These are phyloP conservation scores for Aspergillus versicolor DNA, from an alignment of 2,329 filamentous ascomycete genomes.

Conservation along the genomic window DNA sequence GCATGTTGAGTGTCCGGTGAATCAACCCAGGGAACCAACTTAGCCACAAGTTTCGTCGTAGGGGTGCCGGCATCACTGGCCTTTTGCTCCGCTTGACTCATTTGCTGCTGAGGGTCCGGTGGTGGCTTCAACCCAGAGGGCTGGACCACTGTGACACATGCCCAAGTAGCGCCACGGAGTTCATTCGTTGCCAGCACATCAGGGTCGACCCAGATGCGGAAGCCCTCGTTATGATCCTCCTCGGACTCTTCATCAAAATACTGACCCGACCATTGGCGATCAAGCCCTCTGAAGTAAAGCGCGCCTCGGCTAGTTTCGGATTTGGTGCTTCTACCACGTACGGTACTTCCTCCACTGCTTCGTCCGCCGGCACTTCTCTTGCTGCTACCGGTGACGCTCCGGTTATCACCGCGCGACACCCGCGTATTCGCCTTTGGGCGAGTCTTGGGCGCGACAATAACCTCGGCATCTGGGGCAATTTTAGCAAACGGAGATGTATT, in stretches of 20 bases:
- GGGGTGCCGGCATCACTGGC: slow-evolving; percentile 56
- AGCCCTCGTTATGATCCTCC: slow-evolving; percentile 54
- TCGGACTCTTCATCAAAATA: slow-evolving; percentile 73
- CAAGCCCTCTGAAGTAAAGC: slow-evolving; percentile 78
- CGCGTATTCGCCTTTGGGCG: slow-evolving; percentile 65
- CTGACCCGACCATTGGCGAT: slow-evolving; percentile 66
- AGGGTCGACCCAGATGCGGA: slow-evolving; percentile 82
- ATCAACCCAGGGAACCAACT: slow-evolving; percentile 76
- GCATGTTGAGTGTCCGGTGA: slow-evolving; percentile 78
- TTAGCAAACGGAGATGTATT: slow-evolving; percentile 78
- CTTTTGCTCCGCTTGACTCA: slow-evolving; percentile 65
- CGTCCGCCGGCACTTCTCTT: slow-evolving; percentile 70
- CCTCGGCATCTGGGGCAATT: slow-evolving; percentile 89
- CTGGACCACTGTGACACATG: slow-evolving; percentile 79
- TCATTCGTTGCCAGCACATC: slow-evolving; percentile 71
- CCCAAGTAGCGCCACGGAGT: slow-evolving; percentile 74
- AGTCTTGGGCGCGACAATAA: slow-evolving; percentile 94
- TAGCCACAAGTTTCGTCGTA: slow-evolving; percentile 71
- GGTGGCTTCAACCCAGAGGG: slow-evolving; percentile 73
- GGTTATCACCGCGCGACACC: slow-evolving; percentile 65
- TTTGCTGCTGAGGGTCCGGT: slow-evolving; percentile 66
- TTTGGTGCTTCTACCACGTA: slow-evolving; percentile 56
- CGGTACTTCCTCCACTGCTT: slow-evolving; percentile 67
- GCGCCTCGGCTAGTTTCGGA: slow-evolving; percentile 56
- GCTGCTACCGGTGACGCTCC: slow-evolving; percentile 77